phyloP scores from a whole-genome alignment of 179 eudicot species.

The Sideroxylon spinosum region DNA sequence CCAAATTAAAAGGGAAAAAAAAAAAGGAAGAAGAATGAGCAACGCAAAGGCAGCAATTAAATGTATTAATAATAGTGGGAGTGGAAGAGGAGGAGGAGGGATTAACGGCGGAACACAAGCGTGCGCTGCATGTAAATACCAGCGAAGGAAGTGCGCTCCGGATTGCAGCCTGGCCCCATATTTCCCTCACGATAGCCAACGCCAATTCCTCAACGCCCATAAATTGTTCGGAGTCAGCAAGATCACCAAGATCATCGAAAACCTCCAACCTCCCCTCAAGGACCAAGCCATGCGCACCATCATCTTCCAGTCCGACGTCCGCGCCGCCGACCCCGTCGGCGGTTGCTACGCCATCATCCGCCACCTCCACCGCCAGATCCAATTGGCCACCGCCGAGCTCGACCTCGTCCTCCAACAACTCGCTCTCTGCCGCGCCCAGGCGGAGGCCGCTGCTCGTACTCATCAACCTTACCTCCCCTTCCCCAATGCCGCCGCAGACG shows the following conservation, averaged over 20 bases:
- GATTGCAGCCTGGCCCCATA: slow-evolving; percentile 62
- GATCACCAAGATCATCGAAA: slow-evolving; percentile 50
- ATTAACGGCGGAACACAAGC: slow-evolving; percentile 46
- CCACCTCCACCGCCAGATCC: slow-evolving; percentile 46
- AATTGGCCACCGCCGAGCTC: slow-evolving; percentile 39
- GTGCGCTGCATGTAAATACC: slow-evolving; percentile 72
- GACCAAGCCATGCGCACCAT: slow-evolving; percentile 70
- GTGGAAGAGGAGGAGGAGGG: no score
- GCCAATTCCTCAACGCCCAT: slow-evolving; percentile 56
- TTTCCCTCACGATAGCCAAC: slow-evolving; percentile 53
- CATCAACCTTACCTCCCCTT: not conserved
- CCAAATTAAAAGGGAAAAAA: slow-evolving; percentile 13
- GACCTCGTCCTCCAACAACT: slow-evolving; percentile 61
- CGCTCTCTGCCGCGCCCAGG: slow-evolving; percentile 44
- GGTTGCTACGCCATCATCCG: slow-evolving; percentile 59
- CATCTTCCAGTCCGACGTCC: slow-evolving; percentile 59
- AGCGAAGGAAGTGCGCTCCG: slow-evolving; percentile 55
- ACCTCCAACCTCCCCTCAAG: slow-evolving; percentile 37
- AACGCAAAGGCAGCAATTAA: slow-evolving; percentile 18
- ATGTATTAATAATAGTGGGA: no score
- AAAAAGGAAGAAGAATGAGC: no score
- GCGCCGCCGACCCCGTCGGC: slow-evolving; percentile 72
- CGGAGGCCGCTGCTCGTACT: not conserved
- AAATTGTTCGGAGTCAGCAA: slow-evolving; percentile 61
- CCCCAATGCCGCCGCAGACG: not conserved